phyloP scores from a whole-genome alignment of 2,329 filamentous ascomycete genomes.

The Cladosporium sp. region DNA sequence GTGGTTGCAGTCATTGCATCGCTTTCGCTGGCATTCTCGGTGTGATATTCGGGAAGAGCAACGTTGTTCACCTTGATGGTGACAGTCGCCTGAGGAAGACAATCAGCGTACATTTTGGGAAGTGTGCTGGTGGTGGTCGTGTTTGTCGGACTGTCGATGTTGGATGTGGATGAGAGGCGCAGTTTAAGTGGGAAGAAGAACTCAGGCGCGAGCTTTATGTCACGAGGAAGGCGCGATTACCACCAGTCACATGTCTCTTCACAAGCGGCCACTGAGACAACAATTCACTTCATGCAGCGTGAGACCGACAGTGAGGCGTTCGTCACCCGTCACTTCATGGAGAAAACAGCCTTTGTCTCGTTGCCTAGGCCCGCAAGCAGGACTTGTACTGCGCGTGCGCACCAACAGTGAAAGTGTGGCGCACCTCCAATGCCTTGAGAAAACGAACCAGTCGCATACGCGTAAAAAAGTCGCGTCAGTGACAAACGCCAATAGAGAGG shows the following conservation, averaged over 20 bases:
- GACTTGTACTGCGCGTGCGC: too few species aligned
- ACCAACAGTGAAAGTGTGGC: too few species aligned
- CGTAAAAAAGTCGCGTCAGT: too few species aligned
- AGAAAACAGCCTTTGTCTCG: too few species aligned
- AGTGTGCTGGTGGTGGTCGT: neutral
- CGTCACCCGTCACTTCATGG: too few species aligned
- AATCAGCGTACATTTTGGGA: neutral
- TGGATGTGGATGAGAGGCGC: neutral
- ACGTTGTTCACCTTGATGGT: constrained; percentile 11
- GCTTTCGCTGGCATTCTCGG: constrained; percentile 8
- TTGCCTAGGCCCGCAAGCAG: too few species aligned
- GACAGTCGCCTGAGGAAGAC: constrained; percentile 12
- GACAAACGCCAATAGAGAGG: too few species aligned
- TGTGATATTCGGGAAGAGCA: constrained; percentile 16
- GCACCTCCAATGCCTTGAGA: too few species aligned
- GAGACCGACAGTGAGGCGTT: neutral
- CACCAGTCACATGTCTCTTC: neutral
- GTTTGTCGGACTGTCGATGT: neutral
- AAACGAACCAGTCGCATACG: too few species aligned
- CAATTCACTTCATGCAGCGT: neutral
- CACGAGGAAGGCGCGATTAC: neutral
- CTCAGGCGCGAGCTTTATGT: neutral
- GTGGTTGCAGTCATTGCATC: neutral
- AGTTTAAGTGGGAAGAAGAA: neutral
- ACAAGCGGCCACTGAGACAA: neutral